phyloP scores from a whole-genome alignment of 805 yeast genomes.

The Wickerhamiella azyma region DNA sequence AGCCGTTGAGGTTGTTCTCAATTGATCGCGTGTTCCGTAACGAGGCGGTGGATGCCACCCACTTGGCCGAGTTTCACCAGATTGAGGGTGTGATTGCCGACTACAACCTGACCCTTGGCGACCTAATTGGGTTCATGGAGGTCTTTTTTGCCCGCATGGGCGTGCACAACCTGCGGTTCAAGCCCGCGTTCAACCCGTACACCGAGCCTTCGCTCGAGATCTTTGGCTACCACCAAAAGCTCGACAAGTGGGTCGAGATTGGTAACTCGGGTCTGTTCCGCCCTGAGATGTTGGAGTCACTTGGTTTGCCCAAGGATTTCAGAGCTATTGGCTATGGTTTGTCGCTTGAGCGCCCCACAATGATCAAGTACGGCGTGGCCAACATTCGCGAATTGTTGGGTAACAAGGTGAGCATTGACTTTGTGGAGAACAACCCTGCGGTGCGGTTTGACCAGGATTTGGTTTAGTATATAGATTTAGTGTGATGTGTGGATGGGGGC shows the following conservation, averaged over 20 bases:
- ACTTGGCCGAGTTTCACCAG: conserved; percentile 97
- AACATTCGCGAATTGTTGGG: conserved; percentile 95
- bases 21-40: conserved; percentile 98
- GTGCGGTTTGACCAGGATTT: conserved; percentile 84
- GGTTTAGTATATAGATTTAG: conserved; percentile 18
- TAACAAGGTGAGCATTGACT: conserved; percentile 88
- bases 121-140: conserved; percentile 95
- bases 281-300: conserved; percentile 96
- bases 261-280: conserved; percentile 99
- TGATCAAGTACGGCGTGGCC: conserved; percentile 93
- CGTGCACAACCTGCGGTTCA: conserved; percentile 85
- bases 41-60: conserved; percentile 99
- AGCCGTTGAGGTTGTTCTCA: conserved; percentile 82
- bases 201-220: conserved; percentile 98
- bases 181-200: conserved; percentile 98
- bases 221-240: conserved; percentile 89
- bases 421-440: conserved; percentile 92
- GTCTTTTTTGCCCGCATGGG: conserved; percentile 96
- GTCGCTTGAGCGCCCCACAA: conserved; percentile 94
- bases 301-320: conserved; percentile 92
- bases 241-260: conserved; percentile 96
- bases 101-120: conserved; percentile 86
- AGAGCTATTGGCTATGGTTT: conserved; percentile 97
- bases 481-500: neutral
- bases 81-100: conserved; percentile 99